phyloP scores from a whole-genome alignment of 441 rosid species.

The Kokia cookei region DNA sequence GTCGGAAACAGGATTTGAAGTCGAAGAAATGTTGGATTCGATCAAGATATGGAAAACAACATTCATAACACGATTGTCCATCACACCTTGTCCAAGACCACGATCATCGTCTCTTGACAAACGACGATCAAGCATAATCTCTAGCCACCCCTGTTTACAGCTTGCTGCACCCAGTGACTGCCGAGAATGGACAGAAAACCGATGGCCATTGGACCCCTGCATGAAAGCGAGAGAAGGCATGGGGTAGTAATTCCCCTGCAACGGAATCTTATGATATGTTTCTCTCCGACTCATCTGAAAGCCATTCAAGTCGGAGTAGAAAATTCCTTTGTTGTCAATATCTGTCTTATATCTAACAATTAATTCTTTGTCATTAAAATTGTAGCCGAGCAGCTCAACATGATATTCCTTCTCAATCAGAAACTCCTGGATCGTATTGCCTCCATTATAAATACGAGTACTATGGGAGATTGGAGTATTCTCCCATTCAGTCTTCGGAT shows the following conservation, averaged over 20 bases:
- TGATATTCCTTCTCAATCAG: slow-evolving; percentile 86
- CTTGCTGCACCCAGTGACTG: slow-evolving; percentile 85
- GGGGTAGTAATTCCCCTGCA: slow-evolving; percentile 97
- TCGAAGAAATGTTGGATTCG: slow-evolving; percentile 62
- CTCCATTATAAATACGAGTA: slow-evolving; percentile 70
- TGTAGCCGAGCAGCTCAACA: slow-evolving; percentile 71
- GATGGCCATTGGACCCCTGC: slow-evolving; percentile 77
- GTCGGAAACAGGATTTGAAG: slow-evolving; percentile 36
- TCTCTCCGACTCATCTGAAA: slow-evolving; percentile 98
- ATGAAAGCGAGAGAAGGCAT: slow-evolving; percentile 93
- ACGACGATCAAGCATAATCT: slow-evolving; percentile 94
- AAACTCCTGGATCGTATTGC: slow-evolving; percentile 49
- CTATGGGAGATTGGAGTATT: slow-evolving; percentile 69
- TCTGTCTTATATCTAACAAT: slow-evolving; percentile 83
- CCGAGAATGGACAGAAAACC: slow-evolving; percentile 82
- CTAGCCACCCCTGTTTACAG: slow-evolving; percentile 81
- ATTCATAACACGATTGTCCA: slow-evolving; percentile 85
- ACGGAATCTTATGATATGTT: slow-evolving; percentile 86
- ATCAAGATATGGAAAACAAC: slow-evolving; percentile 68
- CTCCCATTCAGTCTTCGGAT: slow-evolving; percentile 66
- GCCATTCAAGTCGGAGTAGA: slow-evolving; percentile 93
- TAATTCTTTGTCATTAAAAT: slow-evolving; percentile 75
- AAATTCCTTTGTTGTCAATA: slow-evolving; percentile 52
- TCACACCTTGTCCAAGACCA: slow-evolving; percentile 98
- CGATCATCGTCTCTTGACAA: slow-evolving; percentile 85